Conservation (phyloP, 2,329 filamentous ascomycete genomes). For the Cladophialophora exuberans region DNA sequence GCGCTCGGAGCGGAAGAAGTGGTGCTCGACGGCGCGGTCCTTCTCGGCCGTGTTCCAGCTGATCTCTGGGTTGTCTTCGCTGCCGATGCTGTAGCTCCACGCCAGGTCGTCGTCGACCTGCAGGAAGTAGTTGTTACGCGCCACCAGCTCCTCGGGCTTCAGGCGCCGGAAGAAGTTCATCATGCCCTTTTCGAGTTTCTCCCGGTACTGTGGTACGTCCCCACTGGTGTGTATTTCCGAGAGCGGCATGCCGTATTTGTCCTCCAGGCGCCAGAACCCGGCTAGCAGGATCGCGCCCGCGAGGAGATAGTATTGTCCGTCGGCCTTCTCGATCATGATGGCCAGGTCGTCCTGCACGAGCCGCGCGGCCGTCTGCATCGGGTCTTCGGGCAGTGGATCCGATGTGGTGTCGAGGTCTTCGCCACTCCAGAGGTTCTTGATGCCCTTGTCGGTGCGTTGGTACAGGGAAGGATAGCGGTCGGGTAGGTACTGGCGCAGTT, state of each 20-base stretch:
- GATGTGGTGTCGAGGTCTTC: slow-evolving; percentile 71
- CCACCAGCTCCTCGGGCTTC: slow-evolving; percentile 66
- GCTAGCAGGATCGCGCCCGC: slow-evolving; percentile 73
- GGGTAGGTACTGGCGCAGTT: slow-evolving; percentile 70
- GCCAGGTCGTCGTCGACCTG: slow-evolving; percentile 78
- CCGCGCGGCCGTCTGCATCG: slow-evolving; percentile 73
- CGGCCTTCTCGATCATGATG: slow-evolving; percentile 75
- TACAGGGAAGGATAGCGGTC: slow-evolving; percentile 75
- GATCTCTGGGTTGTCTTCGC: slow-evolving; percentile 66
- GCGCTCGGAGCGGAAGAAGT: slow-evolving; percentile 76
- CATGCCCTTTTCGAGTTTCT: slow-evolving; percentile 78
- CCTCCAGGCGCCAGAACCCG: slow-evolving; percentile 80
- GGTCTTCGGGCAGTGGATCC: slow-evolving; percentile 71
- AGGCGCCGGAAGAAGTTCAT: slow-evolving; percentile 77
- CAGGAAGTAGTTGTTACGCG: slow-evolving; percentile 84
- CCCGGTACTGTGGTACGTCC: slow-evolving; percentile 71
- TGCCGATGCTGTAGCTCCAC: slow-evolving; percentile 77
- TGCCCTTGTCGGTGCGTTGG: slow-evolving; percentile 63
- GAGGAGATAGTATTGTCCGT: slow-evolving; percentile 80
- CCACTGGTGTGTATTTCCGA: slow-evolving; percentile 79
- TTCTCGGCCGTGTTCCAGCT: slow-evolving; percentile 79
- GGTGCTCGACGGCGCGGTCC: slow-evolving; percentile 70
- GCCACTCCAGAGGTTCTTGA: slow-evolving; percentile 71
- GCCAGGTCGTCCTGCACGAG: slow-evolving; percentile 82
- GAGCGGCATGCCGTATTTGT: slow-evolving; percentile 80